A percentile compares a stretch with the other conserved stretches of the same genome.
These are phyloP conservation scores for Ceratobasidium sp. DNA, from an alignment of 1,284 basidiomycete species.

Conservation along the genomic window DNA sequence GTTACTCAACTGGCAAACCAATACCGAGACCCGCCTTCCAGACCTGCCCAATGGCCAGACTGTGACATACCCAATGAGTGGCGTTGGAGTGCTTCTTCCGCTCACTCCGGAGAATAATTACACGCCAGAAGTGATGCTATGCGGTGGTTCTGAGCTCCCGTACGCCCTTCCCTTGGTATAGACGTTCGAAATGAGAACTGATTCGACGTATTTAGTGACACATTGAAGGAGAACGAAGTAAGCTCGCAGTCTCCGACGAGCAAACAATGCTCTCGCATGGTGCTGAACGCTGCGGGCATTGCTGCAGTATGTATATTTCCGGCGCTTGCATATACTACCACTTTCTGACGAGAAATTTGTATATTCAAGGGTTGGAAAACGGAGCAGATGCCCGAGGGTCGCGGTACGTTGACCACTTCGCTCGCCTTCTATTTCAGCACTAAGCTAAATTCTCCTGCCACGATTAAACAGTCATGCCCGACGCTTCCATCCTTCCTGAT, in stretches of 20 bases:
- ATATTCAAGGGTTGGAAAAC: slow-evolving; percentile 69
- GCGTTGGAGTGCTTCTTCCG: slow-evolving; percentile 73
- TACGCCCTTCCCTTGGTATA: not conserved
- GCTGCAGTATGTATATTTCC: slow-evolving; percentile 44
- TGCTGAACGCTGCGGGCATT: slow-evolving; percentile 72
- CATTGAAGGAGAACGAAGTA: slow-evolving; percentile 44
- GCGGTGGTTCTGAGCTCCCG: slow-evolving; percentile 69
- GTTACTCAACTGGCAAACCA: slow-evolving; percentile 78
- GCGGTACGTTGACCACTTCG: slow-evolving; percentile 50
- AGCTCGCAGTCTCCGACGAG: slow-evolving; percentile 47
- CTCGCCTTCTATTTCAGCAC: too few species aligned
- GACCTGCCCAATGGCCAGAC: slow-evolving; percentile 80
- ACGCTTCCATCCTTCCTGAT: slow-evolving; percentile 80
- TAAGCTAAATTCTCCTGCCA: not conserved
- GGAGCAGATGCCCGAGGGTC: slow-evolving; percentile 76
- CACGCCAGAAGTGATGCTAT: slow-evolving; percentile 76
- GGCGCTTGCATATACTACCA: too few species aligned
- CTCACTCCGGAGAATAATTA: slow-evolving; percentile 71
- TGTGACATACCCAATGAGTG: slow-evolving; percentile 86
- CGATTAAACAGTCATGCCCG: slow-evolving; percentile 68
- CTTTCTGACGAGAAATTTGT: not conserved
- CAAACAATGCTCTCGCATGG: slow-evolving; percentile 75
- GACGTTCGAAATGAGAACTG: slow-evolving; percentile 48
- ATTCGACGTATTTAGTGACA: slow-evolving; percentile 47
- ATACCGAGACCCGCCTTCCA: slow-evolving; percentile 73